phyloP scores from a whole-genome alignment of 2,329 filamentous ascomycete species.

The Fusarium redolens region DNA sequence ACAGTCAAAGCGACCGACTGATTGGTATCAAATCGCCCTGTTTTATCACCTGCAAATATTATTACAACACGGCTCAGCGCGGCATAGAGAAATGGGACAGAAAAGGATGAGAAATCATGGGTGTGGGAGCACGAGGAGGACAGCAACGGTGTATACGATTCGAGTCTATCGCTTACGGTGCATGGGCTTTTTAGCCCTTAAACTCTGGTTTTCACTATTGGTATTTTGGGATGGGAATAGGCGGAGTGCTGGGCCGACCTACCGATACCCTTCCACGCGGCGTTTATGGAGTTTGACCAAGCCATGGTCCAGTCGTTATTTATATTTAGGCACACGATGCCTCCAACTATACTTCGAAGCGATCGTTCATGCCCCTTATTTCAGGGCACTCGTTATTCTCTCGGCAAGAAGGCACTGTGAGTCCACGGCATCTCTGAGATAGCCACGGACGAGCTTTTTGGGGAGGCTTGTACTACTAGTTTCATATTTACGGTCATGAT shows the following conservation, averaged over 20 bases:
- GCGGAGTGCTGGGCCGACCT: slow-evolving; percentile 41
- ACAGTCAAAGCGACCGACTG: slow-evolving; percentile 14
- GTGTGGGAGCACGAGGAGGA: slow-evolving; percentile 19
- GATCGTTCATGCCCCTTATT: slow-evolving; percentile 30
- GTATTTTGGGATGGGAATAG: slow-evolving; percentile 34
- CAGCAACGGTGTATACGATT: slow-evolving; percentile 47
- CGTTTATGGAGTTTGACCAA: slow-evolving; percentile 41
- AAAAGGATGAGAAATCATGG: slow-evolving; percentile 41
- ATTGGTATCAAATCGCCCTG: slow-evolving; percentile 32
- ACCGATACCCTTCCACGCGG: slow-evolving; percentile 46
- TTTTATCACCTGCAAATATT: slow-evolving; percentile 41
- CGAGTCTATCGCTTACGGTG: slow-evolving; percentile 46
- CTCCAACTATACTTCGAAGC: slow-evolving; percentile 37
- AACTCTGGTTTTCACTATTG: slow-evolving; percentile 36
- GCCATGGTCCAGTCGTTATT: slow-evolving; percentile 26
- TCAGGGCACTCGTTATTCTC: slow-evolving; percentile 12
- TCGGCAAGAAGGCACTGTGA: slow-evolving; percentile 26
- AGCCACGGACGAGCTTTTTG: background rate
- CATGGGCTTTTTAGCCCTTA: slow-evolving; percentile 29
- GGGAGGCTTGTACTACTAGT: slow-evolving; percentile 42
- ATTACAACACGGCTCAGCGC: slow-evolving; percentile 41
- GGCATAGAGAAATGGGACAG: slow-evolving; percentile 46
- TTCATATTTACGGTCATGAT: slow-evolving; percentile 44
- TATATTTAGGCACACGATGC: slow-evolving; percentile 20
- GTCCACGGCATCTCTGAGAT: background rate